Base-by-base conservation (phyloP, 2,329 filamentous ascomycete genomes). In the Xylariales sp. region DNA sequence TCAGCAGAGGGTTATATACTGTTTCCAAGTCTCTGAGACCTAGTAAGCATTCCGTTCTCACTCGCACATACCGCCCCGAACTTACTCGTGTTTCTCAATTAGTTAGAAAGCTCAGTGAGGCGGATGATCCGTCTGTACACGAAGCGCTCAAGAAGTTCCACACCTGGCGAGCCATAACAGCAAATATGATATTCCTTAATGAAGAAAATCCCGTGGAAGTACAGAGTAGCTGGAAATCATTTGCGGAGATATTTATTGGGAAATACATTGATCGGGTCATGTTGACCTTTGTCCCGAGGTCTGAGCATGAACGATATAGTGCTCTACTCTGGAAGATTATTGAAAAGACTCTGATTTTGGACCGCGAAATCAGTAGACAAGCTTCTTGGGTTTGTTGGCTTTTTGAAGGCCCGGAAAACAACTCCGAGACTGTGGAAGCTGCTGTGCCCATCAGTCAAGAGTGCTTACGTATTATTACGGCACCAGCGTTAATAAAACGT, bases 341-440 rank as follows among this genome's bases (percentile, higher is more conserved):
- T 41, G 39, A 62, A 48, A 62, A 62, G 50, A 50, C 60, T 39
- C 8, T 62, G 12, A n/a, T 55, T 36, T 8, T 62, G 30, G 60
- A 62, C 28, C 50, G 41, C 30, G 60, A 55, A 32, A 62, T 62
- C 18, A 62, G 60, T 23, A 62, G 50, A 23, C 60, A 62, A 18
- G 50, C 50, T 6, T 39, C 60, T n/a, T 62, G 60, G 60, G 30
- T 62, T 41, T 50, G 41, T 30, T 62, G 60, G 60, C n/a, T 30
- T 6, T 62, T 62, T 23, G 60, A 62, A 49, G 41, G 55, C 30
- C 6, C 5, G 18, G 49, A 62, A 3, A 28, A 39, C 30, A 10
- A 41, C 16, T n/a, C 48, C 6, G 58, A 52, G 10, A 45, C 7
- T 18, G 48, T 16, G 14, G 36, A 39, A 39, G 12, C 8, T 39